Percentiles rank a stretch among this genome's conserved stretches.
Evolutionary conservation across 768 basidiomycete genomes (phyloP).

Genomic region (Fomitopsis serialis): DNA sequence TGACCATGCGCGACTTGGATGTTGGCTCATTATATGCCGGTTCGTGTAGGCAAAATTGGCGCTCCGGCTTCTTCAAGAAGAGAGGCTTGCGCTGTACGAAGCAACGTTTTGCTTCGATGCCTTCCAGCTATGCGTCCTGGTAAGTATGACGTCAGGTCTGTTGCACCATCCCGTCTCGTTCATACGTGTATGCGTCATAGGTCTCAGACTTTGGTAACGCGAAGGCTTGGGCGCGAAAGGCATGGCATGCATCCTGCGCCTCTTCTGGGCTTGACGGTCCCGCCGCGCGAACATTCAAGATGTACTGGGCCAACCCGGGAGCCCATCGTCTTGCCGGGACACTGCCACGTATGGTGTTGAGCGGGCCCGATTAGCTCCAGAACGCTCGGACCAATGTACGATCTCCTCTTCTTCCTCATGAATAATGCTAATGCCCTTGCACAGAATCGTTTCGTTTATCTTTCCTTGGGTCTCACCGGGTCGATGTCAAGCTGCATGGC

Average conservation of each 20-base stretch:
- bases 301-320: conserved; percentile 25
- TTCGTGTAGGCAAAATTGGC: conserved; percentile 20
- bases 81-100: conserved; percentile 21
- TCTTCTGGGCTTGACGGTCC: conserved; percentile 13
- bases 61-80: conserved; percentile 20
- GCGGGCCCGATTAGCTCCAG: conserved; percentile 10
- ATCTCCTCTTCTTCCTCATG: no score
- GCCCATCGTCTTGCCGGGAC: conserved; percentile 18
- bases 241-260: conserved; percentile 16
- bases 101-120: conserved; percentile 26
- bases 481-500: no score
- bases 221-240: conserved; percentile 15
- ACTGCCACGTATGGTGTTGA: conserved; percentile 17
- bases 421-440: no score
- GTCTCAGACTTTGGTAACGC: conserved; percentile 16
- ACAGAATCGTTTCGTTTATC: no score
- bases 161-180: background rate
- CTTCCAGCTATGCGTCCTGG: conserved; percentile 24
- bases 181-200: background rate
- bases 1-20: background rate
- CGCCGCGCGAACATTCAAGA: conserved; percentile 24
- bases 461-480: no score
- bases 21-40: background rate
- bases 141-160: background rate
- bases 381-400: no score